Evolutionary conservation across 768 basidiomycete species (phyloP).

Genomic region (Leccinum incarnatum): DNA sequence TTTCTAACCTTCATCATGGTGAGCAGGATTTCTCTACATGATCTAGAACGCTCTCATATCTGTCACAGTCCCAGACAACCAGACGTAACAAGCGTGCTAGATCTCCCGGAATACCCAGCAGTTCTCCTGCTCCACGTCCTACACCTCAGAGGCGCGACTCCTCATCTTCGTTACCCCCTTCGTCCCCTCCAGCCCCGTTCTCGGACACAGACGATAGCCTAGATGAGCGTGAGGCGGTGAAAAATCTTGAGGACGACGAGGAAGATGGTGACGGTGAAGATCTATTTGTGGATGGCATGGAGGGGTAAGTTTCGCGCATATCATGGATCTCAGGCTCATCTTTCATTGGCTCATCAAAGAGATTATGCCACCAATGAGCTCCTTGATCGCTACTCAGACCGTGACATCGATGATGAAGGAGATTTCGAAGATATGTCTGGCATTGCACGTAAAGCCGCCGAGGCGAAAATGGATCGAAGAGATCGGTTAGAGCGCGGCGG

Average conservation of each 20-base stretch:
- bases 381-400: constrained; percentile 85
- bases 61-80: constrained; percentile 39
- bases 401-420: constrained; percentile 81
- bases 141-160: constrained; percentile 53
- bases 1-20: constrained; percentile 38
- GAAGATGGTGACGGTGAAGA: constrained; percentile 91
- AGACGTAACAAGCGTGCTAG: constrained; percentile 63
- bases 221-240: constrained; percentile 66
- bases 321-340: constrained; percentile 8
- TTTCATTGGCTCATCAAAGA: constrained; percentile 34
- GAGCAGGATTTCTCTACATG: constrained; percentile 11
- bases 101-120: constrained; percentile 49
- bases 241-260: constrained; percentile 63
- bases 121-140: constrained; percentile 44
- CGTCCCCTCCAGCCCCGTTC: constrained; percentile 79
- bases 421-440: constrained; percentile 66
- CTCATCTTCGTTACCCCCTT: constrained; percentile 79
- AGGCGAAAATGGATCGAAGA: constrained; percentile 82
- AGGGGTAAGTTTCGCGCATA: constrained; percentile 50
- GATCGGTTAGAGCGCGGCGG: constrained; percentile 74
- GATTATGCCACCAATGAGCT: constrained; percentile 84
- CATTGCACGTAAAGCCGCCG: constrained; percentile 75
- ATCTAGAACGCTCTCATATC: not conserved
- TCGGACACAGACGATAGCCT: constrained; percentile 83
- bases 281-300: constrained; percentile 78